Evolutionary conservation across 257 asterid genomes (phyloP), one percentile per base, ranked within the genome.

Genomic region (Solanum peruvianum): DNA sequence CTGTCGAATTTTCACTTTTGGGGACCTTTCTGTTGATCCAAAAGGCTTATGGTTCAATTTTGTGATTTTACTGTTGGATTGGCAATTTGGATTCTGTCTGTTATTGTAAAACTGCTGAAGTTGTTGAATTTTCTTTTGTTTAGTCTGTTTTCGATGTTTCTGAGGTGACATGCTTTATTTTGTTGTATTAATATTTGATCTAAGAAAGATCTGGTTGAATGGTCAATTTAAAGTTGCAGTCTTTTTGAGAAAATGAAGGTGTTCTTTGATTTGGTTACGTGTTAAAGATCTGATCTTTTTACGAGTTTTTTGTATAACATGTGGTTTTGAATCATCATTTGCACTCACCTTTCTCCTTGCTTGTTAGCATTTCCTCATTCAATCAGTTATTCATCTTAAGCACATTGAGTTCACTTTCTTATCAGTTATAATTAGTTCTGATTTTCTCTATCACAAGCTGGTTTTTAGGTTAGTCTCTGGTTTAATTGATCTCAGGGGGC

Each of bases 91-190:
- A 5, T 5, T 81, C 44, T 86, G 91, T 90, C 82, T 86, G 83
- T 83, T 88, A 41, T 42, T 86, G 87, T 56, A 66, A 82, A 73
- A 69, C 35, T 86, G 71, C 86, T 86, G 83, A 41, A 83, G 86
- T 88, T 60, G 15, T 56, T 75, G 83, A 92, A 91, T 90, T 90
- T 86, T 58, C 66, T 76, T 87, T 71, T 78, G 56, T 87, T 85
- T 66, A 27, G 27, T 47, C 18, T 76, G 52, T 39, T 77, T 47
- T 52, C 21, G 86, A 90, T 87, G 90, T 87, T 91, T 73, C 31
- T 80, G 86, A 86, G 92, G 86, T 82, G 87, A 41, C 62, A 66
- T 88, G 83, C 64, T 85, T 83, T 78, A 86, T 60, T 89, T 86
- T 88, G 87, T 85, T 18, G 86, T 73, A 1, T 58, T 25, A 37